Percentiles rank a stretch among this genome's conserved stretches.
These are phyloP conservation scores for Dioscorea cayenensis DNA, from an alignment of 116 monocot genomes.

Conservation along the genomic window DNA sequence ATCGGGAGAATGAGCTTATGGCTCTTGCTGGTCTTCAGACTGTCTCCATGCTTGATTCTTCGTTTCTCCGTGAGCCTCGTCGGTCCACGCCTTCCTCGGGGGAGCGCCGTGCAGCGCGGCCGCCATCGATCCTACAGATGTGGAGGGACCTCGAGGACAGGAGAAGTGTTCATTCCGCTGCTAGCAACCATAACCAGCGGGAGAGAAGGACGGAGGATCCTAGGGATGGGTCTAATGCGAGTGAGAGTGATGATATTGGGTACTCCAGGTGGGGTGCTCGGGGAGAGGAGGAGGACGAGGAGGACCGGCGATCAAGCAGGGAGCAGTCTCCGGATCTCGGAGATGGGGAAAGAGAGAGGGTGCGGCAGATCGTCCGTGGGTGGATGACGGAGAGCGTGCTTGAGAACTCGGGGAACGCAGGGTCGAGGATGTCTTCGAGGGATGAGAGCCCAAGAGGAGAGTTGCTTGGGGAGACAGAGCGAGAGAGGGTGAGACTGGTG, in stretches of 20 bases:
- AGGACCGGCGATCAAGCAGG: slow-evolving; percentile 28
- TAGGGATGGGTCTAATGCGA: neutral
- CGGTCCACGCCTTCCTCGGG: slow-evolving; percentile 10
- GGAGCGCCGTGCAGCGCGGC: slow-evolving; percentile 1
- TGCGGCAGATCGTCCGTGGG: slow-evolving; percentile 67
- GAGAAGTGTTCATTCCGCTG: neutral
- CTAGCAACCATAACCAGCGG: neutral
- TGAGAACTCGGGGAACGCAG: slow-evolving; percentile 20
- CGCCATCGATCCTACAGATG: slow-evolving; percentile 54
- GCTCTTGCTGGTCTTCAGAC: slow-evolving; percentile 76
- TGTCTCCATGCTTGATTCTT: slow-evolving; percentile 83
- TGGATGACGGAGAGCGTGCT: slow-evolving; percentile 45
- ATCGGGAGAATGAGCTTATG: slow-evolving; percentile 77
- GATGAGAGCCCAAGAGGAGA: slow-evolving; percentile 54
- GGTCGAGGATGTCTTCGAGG: slow-evolving; percentile 14
- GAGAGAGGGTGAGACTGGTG: slow-evolving; percentile 47
- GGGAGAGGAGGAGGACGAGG: slow-evolving; percentile 13
- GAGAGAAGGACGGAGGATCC: neutral
- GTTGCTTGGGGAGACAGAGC: slow-evolving; percentile 81
- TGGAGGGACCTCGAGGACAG: slow-evolving; percentile 65
- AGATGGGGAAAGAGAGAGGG: slow-evolving; percentile 64
- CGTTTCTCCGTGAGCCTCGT: slow-evolving; percentile 40
- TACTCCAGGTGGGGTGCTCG: slow-evolving; percentile 5
- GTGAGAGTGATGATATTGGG: slow-evolving; percentile 33
- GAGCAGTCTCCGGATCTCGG: slow-evolving; percentile 59